Conservation (phyloP, 495 filamentous ascomycete genomes). For the Rhypophila decipiens region DNA sequence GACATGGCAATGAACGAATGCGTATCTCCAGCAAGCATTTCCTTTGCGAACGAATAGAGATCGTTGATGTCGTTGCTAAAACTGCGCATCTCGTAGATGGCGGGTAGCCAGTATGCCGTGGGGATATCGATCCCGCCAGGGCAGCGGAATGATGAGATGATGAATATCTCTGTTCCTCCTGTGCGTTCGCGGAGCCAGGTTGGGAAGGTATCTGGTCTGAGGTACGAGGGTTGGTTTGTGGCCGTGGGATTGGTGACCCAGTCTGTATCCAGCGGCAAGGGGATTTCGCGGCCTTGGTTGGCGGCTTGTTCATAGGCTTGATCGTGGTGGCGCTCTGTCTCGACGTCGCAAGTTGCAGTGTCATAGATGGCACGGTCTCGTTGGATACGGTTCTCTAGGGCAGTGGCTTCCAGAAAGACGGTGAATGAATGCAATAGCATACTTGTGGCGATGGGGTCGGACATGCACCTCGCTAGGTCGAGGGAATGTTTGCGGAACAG, state of each 20-base stretch:
- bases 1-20: slow-evolving; percentile 4
- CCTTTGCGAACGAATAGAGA: slow-evolving; percentile 8
- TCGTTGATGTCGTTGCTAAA: slow-evolving; percentile 8
- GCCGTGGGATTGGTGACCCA: background rate
- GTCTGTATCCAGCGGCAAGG: slow-evolving; percentile 5
- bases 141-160: slow-evolving; percentile 5
- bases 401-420: slow-evolving; percentile 5
- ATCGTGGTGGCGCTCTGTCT: background rate
- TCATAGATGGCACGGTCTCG: slow-evolving; percentile 3
- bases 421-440: slow-evolving; percentile 10
- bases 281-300: slow-evolving; percentile 2
- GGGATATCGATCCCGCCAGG: slow-evolving; percentile 5
- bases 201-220: slow-evolving; percentile 5
- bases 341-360: slow-evolving; percentile 1
- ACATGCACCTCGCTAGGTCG: slow-evolving; percentile 5
- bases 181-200: slow-evolving; percentile 6
- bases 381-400: slow-evolving; percentile 6
- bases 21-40: slow-evolving; percentile 7
- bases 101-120: slow-evolving; percentile 4
- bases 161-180: slow-evolving; percentile 3
- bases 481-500: slow-evolving; percentile 1
- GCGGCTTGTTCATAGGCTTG: background rate
- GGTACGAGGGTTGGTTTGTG: too few relatives aligned
- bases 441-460: slow-evolving; percentile 6
- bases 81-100: slow-evolving; percentile 6